A percentile compares a stretch with the other conserved stretches of the same genome.
phyloP scores from a whole-genome alignment of 805 yeast genomes.

The Danielozyma ontarioensis region DNA sequence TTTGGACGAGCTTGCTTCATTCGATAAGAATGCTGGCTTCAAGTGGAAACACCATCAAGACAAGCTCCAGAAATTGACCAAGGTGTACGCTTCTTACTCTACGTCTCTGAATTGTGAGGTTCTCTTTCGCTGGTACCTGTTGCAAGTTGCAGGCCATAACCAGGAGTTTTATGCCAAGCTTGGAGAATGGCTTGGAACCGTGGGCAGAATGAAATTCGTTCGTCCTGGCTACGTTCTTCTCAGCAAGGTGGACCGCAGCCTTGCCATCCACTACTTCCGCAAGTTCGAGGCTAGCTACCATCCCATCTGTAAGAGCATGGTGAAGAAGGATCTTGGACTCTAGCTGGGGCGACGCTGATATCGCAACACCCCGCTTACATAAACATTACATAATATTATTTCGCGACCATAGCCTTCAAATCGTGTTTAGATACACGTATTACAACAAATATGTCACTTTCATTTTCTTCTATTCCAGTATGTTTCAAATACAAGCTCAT shows the following conservation, averaged over 20 bases:
- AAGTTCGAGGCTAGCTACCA: slow-evolving; percentile 61
- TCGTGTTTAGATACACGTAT: too few species aligned
- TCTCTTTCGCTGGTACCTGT: slow-evolving; percentile 67
- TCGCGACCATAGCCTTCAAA: too few species aligned
- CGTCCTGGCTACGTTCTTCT: slow-evolving; percentile 77
- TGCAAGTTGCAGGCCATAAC: slow-evolving; percentile 55
- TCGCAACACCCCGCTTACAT: too few species aligned
- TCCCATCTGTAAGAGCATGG: slow-evolving; percentile 79
- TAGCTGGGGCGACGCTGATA: too few species aligned
- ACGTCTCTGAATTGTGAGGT: slow-evolving; percentile 74
- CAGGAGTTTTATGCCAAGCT: slow-evolving; percentile 43
- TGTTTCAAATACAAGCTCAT: slow-evolving; percentile 16
- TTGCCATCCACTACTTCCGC: slow-evolving; percentile 64
- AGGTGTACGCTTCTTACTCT: slow-evolving; percentile 36
- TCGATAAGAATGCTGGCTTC: slow-evolving; percentile 37
- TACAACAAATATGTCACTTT: slow-evolving; percentile 31
- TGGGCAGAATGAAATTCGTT: slow-evolving; percentile 92
- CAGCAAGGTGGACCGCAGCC: slow-evolving; percentile 54
- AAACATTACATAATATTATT: too few species aligned
- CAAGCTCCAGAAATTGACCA: slow-evolving; percentile 26
- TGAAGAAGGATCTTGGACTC: slow-evolving; percentile 71
- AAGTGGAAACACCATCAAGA: slow-evolving; percentile 32
- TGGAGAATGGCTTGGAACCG: slow-evolving; percentile 84
- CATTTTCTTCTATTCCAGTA: slow-evolving; percentile 36
- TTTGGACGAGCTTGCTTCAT: slow-evolving; percentile 58